Evolutionary conservation across 1,284 basidiomycete genomes (phyloP).

Genomic region (Hypsizygus ulmarius): DNA sequence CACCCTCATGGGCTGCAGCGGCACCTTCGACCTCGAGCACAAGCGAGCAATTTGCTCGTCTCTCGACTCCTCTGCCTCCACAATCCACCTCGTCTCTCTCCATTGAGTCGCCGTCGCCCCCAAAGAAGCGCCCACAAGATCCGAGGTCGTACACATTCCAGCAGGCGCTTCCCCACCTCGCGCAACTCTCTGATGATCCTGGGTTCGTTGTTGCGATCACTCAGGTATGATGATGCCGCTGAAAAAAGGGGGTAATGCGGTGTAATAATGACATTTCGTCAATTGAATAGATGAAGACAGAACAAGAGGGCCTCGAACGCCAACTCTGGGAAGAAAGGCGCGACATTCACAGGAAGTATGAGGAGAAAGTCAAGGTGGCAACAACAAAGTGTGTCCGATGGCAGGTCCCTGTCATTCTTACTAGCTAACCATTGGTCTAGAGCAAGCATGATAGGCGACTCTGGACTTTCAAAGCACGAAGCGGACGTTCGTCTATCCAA

Average conservation of each 20-base stretch:
- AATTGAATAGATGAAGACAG: constrained; percentile 51
- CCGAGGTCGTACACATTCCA: constrained; percentile 55
- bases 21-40: constrained; percentile 3
- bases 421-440: constrained; percentile 29
- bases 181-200: constrained; percentile 50
- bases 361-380: constrained; percentile 65
- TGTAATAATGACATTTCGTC: constrained; percentile 10
- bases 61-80: background rate
- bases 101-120: constrained; percentile 4
- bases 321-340: constrained; percentile 63
- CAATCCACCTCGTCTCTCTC: constrained; percentile 9
- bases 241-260: constrained; percentile 4
- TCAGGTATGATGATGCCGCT: constrained; percentile 39
- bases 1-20: constrained; percentile 15
- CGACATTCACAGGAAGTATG: constrained; percentile 57
- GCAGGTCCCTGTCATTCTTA: background rate
- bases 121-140: constrained; percentile 28
- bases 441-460: constrained; percentile 60
- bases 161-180: constrained; percentile 56
- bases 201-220: constrained; percentile 46
- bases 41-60: background rate
- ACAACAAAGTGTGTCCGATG: constrained; percentile 53
- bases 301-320: constrained; percentile 65
- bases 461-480: constrained; percentile 61
- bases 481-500: constrained; percentile 45